Evolutionary conservation across 2,329 filamentous ascomycete genomes (phyloP).

Genomic region (Fusarium buxicola): DNA sequence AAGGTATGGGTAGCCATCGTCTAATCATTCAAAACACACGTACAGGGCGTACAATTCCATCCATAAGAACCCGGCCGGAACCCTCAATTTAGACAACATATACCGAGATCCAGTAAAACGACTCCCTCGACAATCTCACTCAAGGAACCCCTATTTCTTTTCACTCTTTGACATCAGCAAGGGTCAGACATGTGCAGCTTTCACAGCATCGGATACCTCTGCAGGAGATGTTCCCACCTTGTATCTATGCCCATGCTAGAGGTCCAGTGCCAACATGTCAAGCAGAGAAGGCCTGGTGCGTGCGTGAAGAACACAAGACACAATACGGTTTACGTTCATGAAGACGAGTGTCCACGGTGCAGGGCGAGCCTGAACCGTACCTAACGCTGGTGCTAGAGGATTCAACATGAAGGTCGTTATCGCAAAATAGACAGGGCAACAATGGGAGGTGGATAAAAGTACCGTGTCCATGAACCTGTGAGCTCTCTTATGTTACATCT

Average conservation of each 20-base stretch:
- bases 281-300: neutral
- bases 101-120: too few relatives aligned
- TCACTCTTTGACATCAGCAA: neutral
- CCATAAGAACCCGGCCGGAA: too few relatives aligned
- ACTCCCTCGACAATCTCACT: neutral
- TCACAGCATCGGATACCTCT: conserved; percentile 15
- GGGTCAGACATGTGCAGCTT: conserved; percentile 6
- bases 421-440: too few relatives aligned
- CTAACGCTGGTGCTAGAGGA: too few relatives aligned
- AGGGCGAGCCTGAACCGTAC: neutral
- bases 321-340: conserved; percentile 20
- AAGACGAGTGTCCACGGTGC: conserved; percentile 22
- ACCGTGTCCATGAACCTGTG: too few relatives aligned
- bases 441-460: too few relatives aligned
- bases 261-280: conserved; percentile 8
- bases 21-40: too few relatives aligned
- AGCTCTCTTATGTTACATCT: too few relatives aligned
- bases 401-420: too few relatives aligned
- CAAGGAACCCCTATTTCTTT: neutral
- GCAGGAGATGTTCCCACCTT: conserved; percentile 17
- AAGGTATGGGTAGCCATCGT: too few relatives aligned
- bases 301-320: conserved; percentile 1
- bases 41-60: too few relatives aligned
- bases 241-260: conserved; percentile 18
- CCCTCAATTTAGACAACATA: too few relatives aligned